Base-by-base conservation (phyloP, 306 rosid species). In the Lithocarpus polystachyus region DNA sequence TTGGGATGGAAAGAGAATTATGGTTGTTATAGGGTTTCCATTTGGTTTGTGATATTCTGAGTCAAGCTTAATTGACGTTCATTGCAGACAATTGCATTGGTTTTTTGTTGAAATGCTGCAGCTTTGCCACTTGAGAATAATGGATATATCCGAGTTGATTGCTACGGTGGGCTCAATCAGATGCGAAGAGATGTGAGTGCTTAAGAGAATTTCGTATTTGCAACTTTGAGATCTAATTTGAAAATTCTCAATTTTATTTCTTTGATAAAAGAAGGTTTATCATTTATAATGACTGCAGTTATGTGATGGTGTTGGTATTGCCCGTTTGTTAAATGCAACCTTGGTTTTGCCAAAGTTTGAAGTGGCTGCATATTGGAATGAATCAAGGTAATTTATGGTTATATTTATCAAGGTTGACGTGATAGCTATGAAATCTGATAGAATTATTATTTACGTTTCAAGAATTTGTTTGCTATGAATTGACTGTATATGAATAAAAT, bases 281-380 rank as follows among this genome's bases (percentile, higher is more conserved):
- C 69, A 18, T 79, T 73, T 75, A 18, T 72, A n/a, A 15, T 77
- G 82, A 35, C 68, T 87, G 87, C 87, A 95, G 99, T 89, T 95
- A 71, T 95, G 99, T 81, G 98, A 95, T 69, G 99, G 99, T 79
- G 96, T 95, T 79, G 98, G 98, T 72, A 78, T 95, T 37, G 99
- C 97, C 13, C 88, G 94, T 22, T 88, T 92, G 68, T 76, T 95
- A 75, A 95, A 91, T 82, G 98, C 99, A 56, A 91, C 99, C 53
- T 85, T 95, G 26, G 96, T 93, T 77, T 60, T 95, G 82, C 99
- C 98, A 3, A 95, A 95, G 89, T 91, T 95, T 87, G 99, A 95
- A 87, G 98, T 91, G 71, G 98, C 99, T 82, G 88, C 98, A 77
- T 92, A 95, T 84, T 93, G 99, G 99, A 91, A 95, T 69, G 98